A percentile compares a stretch with the other conserved stretches of the same genome.
phyloP scores from a whole-genome alignment of 768 basidiomycete genomes.

The Tephrocybe sp. region DNA sequence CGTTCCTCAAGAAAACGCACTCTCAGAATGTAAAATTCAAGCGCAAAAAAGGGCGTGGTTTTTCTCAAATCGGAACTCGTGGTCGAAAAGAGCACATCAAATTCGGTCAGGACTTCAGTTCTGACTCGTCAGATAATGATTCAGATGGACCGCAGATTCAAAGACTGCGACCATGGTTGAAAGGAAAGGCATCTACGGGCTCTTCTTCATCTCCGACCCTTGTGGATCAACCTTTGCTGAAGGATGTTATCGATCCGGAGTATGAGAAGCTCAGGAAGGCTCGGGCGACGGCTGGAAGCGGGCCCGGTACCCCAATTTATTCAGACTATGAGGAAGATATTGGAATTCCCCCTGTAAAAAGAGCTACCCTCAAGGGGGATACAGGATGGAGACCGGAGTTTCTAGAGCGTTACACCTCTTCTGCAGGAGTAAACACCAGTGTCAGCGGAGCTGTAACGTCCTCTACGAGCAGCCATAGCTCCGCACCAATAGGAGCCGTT shows the following conservation, averaged over 20 bases:
- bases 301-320: constrained; percentile 31
- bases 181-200: constrained; percentile 18
- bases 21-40: constrained; percentile 15
- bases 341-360: constrained; percentile 18
- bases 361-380: constrained; percentile 14
- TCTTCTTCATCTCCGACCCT: constrained; percentile 20
- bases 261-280: constrained; percentile 13
- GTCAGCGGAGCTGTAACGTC: constrained; percentile 8
- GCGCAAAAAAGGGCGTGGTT: constrained; percentile 2
- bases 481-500: constrained; percentile 33
- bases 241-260: constrained; percentile 6
- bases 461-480: not conserved
- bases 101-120: constrained; percentile 29
- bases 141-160: constrained; percentile 3
- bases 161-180: constrained; percentile 16
- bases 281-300: constrained; percentile 2
- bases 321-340: constrained; percentile 53
- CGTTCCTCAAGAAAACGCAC: constrained; percentile 27
- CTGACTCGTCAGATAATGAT: constrained; percentile 34
- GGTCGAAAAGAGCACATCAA: constrained; percentile 31
- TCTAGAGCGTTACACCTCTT: constrained; percentile 37
- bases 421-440: constrained; percentile 4
- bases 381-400: constrained; percentile 53
- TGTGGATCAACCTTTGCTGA: constrained; percentile 10
- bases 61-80: constrained; percentile 1